A percentile compares a stretch with the other conserved stretches of the same genome.
phyloP scores from a whole-genome alignment of 1,139 yeast genomes.

The Kluyveromyces sp. region DNA sequence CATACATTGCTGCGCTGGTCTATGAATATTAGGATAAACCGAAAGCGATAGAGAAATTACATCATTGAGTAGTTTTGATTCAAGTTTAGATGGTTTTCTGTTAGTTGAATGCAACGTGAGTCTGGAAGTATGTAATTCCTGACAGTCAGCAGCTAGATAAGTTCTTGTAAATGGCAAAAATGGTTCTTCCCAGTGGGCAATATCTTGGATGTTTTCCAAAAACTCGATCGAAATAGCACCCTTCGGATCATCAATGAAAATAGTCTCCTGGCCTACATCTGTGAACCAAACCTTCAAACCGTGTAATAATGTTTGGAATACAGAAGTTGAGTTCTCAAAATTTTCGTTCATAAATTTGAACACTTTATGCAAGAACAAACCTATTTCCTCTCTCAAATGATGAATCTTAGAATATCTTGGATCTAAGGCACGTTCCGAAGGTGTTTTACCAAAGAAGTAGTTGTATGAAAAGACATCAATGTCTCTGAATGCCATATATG shows the following conservation, averaged over 20 bases:
- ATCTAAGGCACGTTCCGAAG: constrained; percentile 42
- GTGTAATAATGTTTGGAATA: constrained; percentile 58
- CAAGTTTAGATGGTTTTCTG: constrained; percentile 62
- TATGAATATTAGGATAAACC: constrained; percentile 59
- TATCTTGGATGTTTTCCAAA: constrained; percentile 39
- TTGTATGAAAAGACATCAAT: constrained; percentile 51
- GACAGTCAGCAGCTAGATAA: constrained; percentile 68
- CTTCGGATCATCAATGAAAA: constrained; percentile 49
- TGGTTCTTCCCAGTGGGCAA: constrained; percentile 45
- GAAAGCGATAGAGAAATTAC: constrained; percentile 65
- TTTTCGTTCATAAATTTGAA: constrained; percentile 42
- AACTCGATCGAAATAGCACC: constrained; percentile 39
- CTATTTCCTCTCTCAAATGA: constrained; percentile 52
- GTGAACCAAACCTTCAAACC: constrained; percentile 75
- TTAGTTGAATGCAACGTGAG: constrained; percentile 69
- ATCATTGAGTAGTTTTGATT: constrained; percentile 57
- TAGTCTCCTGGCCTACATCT: constrained; percentile 71
- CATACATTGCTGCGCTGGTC: constrained; percentile 64
- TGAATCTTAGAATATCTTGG: constrained; percentile 56
- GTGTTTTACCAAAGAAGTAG: constrained; percentile 38
- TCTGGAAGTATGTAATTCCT: constrained; percentile 69
- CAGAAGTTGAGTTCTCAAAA: constrained; percentile 60
- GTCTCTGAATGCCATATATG: constrained; percentile 40
- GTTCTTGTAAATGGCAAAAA: constrained; percentile 62
- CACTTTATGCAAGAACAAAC: constrained; percentile 58